These are phyloP conservation scores for Plantago elongata DNA, from an alignment of 257 asterid species.

Conservation along the genomic window DNA sequence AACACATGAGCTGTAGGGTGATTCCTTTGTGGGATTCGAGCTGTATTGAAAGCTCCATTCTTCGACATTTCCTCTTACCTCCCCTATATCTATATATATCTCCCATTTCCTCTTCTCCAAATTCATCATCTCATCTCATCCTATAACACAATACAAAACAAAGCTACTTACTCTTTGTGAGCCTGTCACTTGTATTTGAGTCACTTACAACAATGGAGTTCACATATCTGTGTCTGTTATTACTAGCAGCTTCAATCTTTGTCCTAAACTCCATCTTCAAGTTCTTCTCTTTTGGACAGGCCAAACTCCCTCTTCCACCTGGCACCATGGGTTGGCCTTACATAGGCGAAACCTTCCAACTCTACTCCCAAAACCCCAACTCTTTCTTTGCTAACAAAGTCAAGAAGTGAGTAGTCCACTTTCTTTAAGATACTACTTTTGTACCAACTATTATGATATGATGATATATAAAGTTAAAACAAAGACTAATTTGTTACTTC, in stretches of 20 bases:
- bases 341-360: slow-evolving; percentile 74
- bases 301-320: slow-evolving; percentile 64
- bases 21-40: slow-evolving; percentile 65
- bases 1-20: slow-evolving; percentile 58
- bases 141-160: neutral
- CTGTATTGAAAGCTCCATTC: slow-evolving; percentile 42
- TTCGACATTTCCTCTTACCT: neutral
- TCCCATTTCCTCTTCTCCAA: slow-evolving; percentile 9
- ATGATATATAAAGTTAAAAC: too few species aligned
- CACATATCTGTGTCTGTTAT: slow-evolving; percentile 25
- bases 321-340: slow-evolving; percentile 84
- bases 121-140: slow-evolving; percentile 1
- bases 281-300: slow-evolving; percentile 24
- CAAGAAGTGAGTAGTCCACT: slow-evolving; percentile 46
- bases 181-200: neutral
- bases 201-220: slow-evolving; percentile 36
- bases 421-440: slow-evolving; percentile 1
- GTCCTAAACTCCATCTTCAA: slow-evolving; percentile 25
- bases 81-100: slow-evolving; percentile 39
- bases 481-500: neutral
- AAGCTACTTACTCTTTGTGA: slow-evolving; percentile 1
- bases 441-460: neutral
- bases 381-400: slow-evolving; percentile 65
- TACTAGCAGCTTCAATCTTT: slow-evolving; percentile 15
- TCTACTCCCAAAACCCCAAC: slow-evolving; percentile 73